phyloP scores from a whole-genome alignment of 768 basidiomycete genomes.

The Tylopilus intermedius region DNA sequence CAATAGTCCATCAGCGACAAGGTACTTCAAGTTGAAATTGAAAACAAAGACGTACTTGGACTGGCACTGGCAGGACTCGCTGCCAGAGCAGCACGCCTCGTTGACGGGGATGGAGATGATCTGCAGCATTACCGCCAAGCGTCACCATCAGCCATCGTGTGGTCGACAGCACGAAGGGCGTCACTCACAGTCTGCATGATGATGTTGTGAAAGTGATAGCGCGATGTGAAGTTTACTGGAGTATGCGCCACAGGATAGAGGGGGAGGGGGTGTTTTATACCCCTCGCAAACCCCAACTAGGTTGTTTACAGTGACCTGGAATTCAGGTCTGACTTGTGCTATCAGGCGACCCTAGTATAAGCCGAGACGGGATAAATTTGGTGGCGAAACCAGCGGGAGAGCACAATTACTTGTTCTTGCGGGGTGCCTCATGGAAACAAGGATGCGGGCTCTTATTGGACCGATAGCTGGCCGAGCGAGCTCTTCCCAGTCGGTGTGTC shows the following conservation, averaged over 20 bases:
- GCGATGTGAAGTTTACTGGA: not conserved
- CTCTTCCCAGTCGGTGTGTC: not conserved
- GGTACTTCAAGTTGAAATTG: no score
- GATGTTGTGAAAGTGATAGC: not conserved
- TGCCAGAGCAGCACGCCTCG: constrained; percentile 18
- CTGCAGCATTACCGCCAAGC: not conserved
- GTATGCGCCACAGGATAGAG: not conserved
- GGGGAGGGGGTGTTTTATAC: constrained; percentile 3
- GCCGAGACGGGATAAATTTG: not conserved
- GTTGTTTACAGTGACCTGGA: not conserved
- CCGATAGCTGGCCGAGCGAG: not conserved
- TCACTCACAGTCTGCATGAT: constrained; percentile 21
- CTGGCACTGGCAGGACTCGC: constrained; percentile 10
- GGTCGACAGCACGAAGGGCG: not conserved
- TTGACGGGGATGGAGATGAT: constrained; percentile 13
- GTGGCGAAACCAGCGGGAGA: not conserved
- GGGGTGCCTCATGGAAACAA: not conserved
- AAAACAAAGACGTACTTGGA: not conserved
- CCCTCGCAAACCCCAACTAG: not conserved
- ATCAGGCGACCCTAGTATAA: not conserved
- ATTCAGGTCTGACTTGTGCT: not conserved
- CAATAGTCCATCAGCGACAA: no score
- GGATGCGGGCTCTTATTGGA: not conserved
- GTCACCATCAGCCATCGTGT: not conserved
- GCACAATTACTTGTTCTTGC: not conserved